phyloP scores from a whole-genome alignment of 169 alveolate genomes.

The Besnoitia besnoiti region DNA sequence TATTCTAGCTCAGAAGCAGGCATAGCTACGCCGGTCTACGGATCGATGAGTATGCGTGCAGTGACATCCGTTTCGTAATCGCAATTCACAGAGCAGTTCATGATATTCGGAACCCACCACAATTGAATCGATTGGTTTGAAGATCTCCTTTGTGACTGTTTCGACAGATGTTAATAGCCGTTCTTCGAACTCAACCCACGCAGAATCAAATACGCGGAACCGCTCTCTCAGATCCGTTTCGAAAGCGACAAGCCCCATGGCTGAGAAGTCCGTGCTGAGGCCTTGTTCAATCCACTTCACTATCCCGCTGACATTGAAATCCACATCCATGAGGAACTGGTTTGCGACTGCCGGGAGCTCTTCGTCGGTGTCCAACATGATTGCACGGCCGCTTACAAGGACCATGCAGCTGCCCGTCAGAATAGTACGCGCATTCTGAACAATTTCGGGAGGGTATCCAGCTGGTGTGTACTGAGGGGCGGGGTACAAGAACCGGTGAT shows the following conservation, averaged over 20 bases:
- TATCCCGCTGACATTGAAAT: not conserved
- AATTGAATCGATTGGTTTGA: not conserved
- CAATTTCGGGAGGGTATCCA: conserved; percentile 24
- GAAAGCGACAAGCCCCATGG: conserved; percentile 32
- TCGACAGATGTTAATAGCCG: not conserved
- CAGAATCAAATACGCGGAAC: not conserved
- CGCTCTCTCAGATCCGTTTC: not conserved
- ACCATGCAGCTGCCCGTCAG: not conserved
- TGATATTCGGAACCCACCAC: conserved; percentile 8
- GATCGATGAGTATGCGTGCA: no score
- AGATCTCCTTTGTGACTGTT: not conserved
- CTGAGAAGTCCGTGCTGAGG: conserved; percentile 6
- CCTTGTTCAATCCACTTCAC: conserved; percentile 1
- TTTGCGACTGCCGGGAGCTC: not conserved
- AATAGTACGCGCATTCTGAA: not conserved
- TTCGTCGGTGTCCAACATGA: not conserved
- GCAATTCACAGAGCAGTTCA: no score
- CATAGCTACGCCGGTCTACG: no score
- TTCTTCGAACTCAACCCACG: conserved; percentile 19
- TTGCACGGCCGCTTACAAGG: not conserved
- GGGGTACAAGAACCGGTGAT: conserved; percentile 36
- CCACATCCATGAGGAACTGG: conserved; percentile 33
- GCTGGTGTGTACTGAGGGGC: conserved; percentile 28
- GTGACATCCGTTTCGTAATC: no score
- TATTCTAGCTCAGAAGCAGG: no score